phyloP scores from a whole-genome alignment of 1,284 basidiomycete species.

The Amylostereum chailletii region DNA sequence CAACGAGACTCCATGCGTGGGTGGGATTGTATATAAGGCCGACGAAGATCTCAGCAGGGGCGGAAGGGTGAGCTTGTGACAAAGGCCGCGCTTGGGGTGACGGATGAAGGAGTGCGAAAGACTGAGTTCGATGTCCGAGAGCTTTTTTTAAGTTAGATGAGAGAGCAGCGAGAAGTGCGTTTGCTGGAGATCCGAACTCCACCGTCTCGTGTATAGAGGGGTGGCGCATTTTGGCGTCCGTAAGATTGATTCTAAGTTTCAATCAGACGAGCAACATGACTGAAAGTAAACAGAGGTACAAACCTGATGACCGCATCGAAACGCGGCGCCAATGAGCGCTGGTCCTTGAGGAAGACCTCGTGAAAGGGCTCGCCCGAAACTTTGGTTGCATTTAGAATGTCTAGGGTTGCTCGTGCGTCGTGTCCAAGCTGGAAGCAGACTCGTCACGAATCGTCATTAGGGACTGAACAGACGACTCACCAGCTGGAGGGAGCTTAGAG shows the following conservation, averaged over 20 bases:
- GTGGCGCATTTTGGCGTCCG: constrained; percentile 37
- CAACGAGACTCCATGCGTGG: constrained; percentile 76
- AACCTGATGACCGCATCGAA: constrained; percentile 64
- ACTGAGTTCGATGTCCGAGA: constrained; percentile 61
- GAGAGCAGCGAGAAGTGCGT: constrained; percentile 48
- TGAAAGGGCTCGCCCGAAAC: constrained; percentile 61
- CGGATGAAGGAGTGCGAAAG: constrained; percentile 48
- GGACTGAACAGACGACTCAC: constrained; percentile 27
- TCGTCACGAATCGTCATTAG: not conserved
- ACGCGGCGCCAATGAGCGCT: constrained; percentile 46
- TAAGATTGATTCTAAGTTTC: constrained; percentile 50
- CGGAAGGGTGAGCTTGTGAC: constrained; percentile 42
- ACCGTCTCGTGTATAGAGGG: constrained; percentile 36
- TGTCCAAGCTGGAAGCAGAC: constrained; percentile 48
- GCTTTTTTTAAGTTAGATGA: constrained; percentile 52
- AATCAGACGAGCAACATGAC: not conserved
- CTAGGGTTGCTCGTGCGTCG: constrained; percentile 70
- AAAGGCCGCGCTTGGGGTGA: constrained; percentile 36
- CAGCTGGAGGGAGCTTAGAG: constrained; percentile 61
- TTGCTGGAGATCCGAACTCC: constrained; percentile 54
- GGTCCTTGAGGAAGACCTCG: constrained; percentile 66
- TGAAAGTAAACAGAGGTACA: constrained; percentile 11
- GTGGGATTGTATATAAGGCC: constrained; percentile 70
- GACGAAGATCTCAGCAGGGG: constrained; percentile 43
- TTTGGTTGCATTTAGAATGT: constrained; percentile 40